Evolutionary conservation across 2,329 filamentous ascomycete genomes (phyloP).

Genomic region (Penicillium corylophilum): DNA sequence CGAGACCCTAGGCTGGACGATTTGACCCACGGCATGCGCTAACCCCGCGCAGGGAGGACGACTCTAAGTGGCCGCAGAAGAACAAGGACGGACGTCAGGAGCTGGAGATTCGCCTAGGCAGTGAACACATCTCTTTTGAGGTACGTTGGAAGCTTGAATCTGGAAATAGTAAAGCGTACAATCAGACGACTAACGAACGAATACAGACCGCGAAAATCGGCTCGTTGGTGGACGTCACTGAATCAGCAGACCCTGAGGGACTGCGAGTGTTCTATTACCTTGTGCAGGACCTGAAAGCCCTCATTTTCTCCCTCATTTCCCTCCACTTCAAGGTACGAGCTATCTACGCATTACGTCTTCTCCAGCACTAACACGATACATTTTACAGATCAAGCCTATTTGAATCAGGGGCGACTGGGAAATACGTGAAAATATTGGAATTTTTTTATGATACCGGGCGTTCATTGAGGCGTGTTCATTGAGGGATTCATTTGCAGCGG

Average conservation of each 20-base stretch:
- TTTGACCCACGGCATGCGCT: conserved; percentile 19
- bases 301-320: conserved; percentile 94
- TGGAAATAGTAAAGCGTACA: neutral
- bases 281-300: conserved; percentile 92
- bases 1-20: conserved; percentile 20
- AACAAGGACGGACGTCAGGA: conserved; percentile 98
- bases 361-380: neutral
- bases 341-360: neutral
- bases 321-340: conserved; percentile 83
- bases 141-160: conserved; percentile 46
- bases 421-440: conserved; percentile 1
- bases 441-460: conserved; percentile 25
- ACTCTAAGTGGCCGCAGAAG: conserved; percentile 98
- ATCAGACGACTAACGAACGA: neutral
- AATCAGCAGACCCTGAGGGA: conserved; percentile 93
- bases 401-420: conserved; percentile 26
- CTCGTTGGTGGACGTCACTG: conserved; percentile 92
- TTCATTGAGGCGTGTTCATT: conserved; percentile 17
- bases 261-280: conserved; percentile 98
- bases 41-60: conserved; percentile 72
- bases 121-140: conserved; percentile 97
- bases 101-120: conserved; percentile 88
- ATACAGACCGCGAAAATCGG: conserved; percentile 93
- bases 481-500: conserved; percentile 12
- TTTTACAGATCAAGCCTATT: conserved; percentile 52